These are phyloP conservation scores for Hypoxylon sp. DNA, from an alignment of 2,329 filamentous ascomycete genomes.

Conservation along the genomic window DNA sequence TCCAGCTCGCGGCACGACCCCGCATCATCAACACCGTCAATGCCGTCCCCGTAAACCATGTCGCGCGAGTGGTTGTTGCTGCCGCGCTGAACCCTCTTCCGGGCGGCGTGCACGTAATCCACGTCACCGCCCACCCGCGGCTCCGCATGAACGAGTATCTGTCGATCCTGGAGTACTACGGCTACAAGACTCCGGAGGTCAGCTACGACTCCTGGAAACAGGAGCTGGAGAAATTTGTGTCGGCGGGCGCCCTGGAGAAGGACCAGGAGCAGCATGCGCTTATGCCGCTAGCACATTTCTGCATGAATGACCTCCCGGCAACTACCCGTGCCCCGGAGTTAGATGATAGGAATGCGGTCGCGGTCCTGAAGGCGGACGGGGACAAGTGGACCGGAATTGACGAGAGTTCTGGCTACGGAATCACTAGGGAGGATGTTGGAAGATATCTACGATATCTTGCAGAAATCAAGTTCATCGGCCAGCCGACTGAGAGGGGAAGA, in stretches of 20 bases:
- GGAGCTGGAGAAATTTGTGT: conserved; percentile 77
- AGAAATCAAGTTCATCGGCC: conserved; percentile 72
- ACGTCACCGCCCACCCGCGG: conserved; percentile 85
- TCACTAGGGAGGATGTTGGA: conserved; percentile 73
- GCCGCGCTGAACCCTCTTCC: conserved; percentile 74
- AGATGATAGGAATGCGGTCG: conserved; percentile 78
- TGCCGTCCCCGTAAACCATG: conserved; percentile 87
- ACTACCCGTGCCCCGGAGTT: conserved; percentile 81
- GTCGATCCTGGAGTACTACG: conserved; percentile 77
- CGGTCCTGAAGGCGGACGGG: conserved; percentile 74
- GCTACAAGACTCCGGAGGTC: conserved; percentile 77
- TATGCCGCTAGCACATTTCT: conserved; percentile 68
- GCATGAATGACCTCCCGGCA: conserved; percentile 74
- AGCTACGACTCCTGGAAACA: conserved; percentile 78
- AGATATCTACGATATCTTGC: conserved; percentile 75
- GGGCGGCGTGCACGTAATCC: conserved; percentile 70
- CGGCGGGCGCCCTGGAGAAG: conserved; percentile 66
- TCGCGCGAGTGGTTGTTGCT: conserved; percentile 84
- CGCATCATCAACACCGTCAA: conserved; percentile 90
- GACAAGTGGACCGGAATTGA: conserved; percentile 72
- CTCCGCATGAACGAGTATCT: conserved; percentile 84
- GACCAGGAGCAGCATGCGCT: conserved; percentile 78
- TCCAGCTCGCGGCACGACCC: conserved; percentile 82
- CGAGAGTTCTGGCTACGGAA: conserved; percentile 68
- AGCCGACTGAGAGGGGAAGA: conserved; percentile 57